A percentile compares a stretch with the other conserved stretches of the same genome.
These are phyloP conservation scores for Pichia kluyveri DNA, from an alignment of 805 yeast species.

Conservation along the genomic window DNA sequence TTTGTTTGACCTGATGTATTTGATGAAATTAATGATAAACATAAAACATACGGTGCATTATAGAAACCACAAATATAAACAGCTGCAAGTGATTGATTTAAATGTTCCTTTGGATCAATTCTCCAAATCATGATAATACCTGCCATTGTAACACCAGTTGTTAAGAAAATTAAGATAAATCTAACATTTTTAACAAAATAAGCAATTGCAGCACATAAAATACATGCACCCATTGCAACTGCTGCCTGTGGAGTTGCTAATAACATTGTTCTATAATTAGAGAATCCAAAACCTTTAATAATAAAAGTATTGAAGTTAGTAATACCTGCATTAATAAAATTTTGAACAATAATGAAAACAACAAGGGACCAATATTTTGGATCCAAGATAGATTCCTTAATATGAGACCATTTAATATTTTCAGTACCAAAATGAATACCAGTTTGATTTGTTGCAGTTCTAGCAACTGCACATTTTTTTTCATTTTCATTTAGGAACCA, in stretches of 20 bases:
- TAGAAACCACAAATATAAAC: conserved; percentile 2
- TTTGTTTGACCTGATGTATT: conserved; percentile 62
- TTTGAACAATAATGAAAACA: conserved; percentile 29
- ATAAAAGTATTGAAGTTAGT: conserved; percentile 40
- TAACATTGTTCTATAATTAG: conserved; percentile 21
- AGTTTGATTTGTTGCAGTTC: conserved; percentile 31
- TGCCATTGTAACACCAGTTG: conserved; percentile 4
- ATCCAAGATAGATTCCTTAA: conserved; percentile 34
- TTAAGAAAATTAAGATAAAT: conserved; percentile 19
- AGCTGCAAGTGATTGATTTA: conserved; percentile 2
- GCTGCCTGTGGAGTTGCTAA: conserved; percentile 12
- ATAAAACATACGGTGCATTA: conserved; percentile 2
- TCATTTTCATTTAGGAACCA: conserved; percentile 36
- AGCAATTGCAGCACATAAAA: conserved; percentile 11
- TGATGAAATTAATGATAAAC: conserved; percentile 8
- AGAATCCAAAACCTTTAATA: conserved; percentile 30
- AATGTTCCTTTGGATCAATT: conserved; percentile 1
- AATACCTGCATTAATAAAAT: conserved; percentile 52
- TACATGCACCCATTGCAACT: conserved; percentile 26
- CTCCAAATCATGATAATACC: conserved; percentile 3
- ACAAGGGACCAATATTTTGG: conserved; percentile 25
- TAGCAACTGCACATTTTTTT: conserved; percentile 18
- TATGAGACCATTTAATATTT: conserved; percentile 32
- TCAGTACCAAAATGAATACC: conserved; percentile 29
- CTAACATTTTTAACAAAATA: conserved; percentile 14